Percentiles rank a stretch among this genome's conserved stretches.
phyloP scores from a whole-genome alignment of 225 moss, liverwort and hornwort genomes.

The Climacium dendroides region DNA sequence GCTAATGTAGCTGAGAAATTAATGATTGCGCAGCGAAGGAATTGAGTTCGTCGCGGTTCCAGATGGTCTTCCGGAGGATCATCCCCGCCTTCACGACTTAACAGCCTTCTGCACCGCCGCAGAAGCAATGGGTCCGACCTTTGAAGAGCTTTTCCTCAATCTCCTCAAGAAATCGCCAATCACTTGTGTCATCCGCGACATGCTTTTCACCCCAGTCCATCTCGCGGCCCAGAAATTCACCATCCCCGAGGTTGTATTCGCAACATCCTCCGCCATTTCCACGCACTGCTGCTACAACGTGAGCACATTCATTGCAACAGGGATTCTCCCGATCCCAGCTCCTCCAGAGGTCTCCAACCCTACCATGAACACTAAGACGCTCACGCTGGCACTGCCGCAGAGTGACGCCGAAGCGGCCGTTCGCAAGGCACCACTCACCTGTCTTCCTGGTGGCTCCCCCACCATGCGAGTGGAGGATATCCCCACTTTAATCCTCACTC shows the following conservation, averaged over 20 bases:
- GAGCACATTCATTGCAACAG: neutral
- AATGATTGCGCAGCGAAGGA: neutral
- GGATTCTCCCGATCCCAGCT: neutral
- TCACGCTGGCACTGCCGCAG: neutral
- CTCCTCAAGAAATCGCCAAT: neutral
- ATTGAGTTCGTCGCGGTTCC: neutral
- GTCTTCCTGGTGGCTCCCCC: neutral
- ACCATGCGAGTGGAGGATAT: constrained; percentile 7
- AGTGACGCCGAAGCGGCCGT: neutral
- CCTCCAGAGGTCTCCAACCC: neutral
- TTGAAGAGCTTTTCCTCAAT: neutral
- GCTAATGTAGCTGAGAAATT: neutral
- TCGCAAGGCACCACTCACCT: neutral
- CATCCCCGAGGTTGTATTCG: neutral
- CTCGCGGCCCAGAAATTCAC: neutral
- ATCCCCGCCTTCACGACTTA: neutral
- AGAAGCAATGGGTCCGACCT: neutral
- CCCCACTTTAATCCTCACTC: neutral
- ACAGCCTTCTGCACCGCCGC: neutral
- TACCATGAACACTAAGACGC: neutral
- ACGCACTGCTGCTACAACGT: neutral
- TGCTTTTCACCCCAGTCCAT: neutral
- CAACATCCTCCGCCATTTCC: neutral
- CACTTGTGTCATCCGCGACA: neutral
- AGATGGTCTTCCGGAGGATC: neutral